Evolutionary conservation across 1,284 basidiomycete genomes (phyloP).

Genomic region (Limonomyces culmigenus): DNA sequence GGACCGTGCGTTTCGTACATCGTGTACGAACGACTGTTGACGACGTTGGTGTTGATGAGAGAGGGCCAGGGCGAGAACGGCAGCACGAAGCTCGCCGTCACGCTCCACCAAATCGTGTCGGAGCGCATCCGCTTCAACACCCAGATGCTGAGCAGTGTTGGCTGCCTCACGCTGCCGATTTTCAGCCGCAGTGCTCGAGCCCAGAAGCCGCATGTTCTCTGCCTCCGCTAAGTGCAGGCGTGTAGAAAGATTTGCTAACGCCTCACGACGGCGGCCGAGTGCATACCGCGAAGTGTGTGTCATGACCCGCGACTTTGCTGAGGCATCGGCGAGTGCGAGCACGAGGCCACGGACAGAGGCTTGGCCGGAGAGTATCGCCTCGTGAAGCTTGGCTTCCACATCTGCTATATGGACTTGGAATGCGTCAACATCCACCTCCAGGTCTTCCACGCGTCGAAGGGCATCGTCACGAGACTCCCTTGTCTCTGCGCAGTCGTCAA

Average conservation of each 20-base stretch:
- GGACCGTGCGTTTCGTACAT: too few relatives aligned
- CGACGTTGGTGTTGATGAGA: not conserved
- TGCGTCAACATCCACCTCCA: constrained; percentile 34
- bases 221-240: too few relatives aligned
- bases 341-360: not conserved
- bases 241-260: not conserved
- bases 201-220: too few relatives aligned
- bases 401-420: constrained; percentile 22
- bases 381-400: constrained; percentile 6
- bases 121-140: not conserved
- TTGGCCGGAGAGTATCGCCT: not conserved
- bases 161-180: not conserved
- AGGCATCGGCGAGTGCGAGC: not conserved
- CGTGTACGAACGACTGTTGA: too few relatives aligned
- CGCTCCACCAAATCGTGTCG: not conserved
- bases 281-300: not conserved
- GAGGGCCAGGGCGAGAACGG: not conserved
- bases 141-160: not conserved
- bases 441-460: constrained; percentile 20
- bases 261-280: not conserved
- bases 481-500: constrained; percentile 62
- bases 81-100: not conserved
- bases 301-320: not conserved
- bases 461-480: constrained; percentile 51
- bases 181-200: too few relatives aligned